Base-by-base conservation (phyloP, 2,329 filamentous ascomycete species). In the Diaporthe vexans region DNA sequence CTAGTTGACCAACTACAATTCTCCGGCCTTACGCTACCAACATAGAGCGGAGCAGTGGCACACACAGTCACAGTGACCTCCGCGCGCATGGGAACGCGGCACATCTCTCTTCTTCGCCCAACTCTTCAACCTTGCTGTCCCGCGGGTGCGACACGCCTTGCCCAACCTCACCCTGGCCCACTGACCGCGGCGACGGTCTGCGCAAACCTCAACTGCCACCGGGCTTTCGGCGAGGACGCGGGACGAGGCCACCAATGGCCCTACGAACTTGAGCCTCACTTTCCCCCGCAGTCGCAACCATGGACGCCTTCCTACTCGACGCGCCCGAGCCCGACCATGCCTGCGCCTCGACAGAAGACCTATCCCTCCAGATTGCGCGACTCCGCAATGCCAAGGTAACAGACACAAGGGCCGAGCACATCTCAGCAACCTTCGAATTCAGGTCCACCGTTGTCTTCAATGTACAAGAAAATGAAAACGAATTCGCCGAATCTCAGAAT, bases 361-460 rank as follows among this genome's bases (percentile, higher is more conserved):
- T 91, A 9, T 84, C 87, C 76, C 77, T 77, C 29, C 84, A 85
- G n/a, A 80, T 91, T 33, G 83, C 82, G 51, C 78, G 79, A 10
- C 75, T 84, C 0, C 79, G 90, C 59, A 79, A 81, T 8, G 79
- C 81, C 24, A 89, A 87, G 75, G 83, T 84, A 24, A 85, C 86
- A 6, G 82, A 84, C 15, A 87, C 83, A 26, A 87, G 86, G 63
- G 88, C 87, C 54, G 84, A 90, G 71, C 88, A 89, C 76, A 80
- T 89, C 15, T 83, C 85, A 10, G 79, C 83, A 24, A 86, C 82
- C 2, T 83, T 89, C 69, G 86, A 89, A 75, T 79, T 91, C 37
- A 82, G 84, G 1, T 80, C 85, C 0, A 82, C 84, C 10, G 82
- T 85, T 5, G 81, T 84, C 40, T 86, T 91, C 71, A 77, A 84